A percentile compares a stretch with the other conserved stretches of the same genome.
Evolutionary conservation across 495 filamentous ascomycete species (phyloP).

Genomic region (Eremomyces bilateralis): DNA sequence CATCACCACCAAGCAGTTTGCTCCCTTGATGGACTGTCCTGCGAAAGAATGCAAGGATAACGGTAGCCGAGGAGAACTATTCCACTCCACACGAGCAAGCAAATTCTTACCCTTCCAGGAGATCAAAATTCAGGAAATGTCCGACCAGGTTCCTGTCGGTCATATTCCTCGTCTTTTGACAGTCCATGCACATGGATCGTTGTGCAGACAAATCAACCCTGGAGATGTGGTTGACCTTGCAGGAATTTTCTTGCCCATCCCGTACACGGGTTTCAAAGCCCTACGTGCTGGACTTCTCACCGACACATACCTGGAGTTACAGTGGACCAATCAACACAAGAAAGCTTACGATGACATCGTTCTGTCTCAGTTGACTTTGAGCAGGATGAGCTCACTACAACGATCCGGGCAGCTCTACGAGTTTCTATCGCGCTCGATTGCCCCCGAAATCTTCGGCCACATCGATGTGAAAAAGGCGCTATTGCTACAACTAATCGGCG

Average conservation of each 20-base stretch:
- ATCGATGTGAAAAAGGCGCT: slow-evolving; percentile 95
- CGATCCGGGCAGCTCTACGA: slow-evolving; percentile 84
- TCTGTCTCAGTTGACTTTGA: slow-evolving; percentile 50
- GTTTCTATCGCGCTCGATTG: slow-evolving; percentile 81
- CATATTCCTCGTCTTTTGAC: slow-evolving; percentile 87
- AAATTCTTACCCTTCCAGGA: slow-evolving; percentile 98
- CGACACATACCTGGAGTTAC: slow-evolving; percentile 91
- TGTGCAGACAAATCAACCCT: slow-evolving; percentile 70
- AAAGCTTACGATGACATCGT: slow-evolving; percentile 82
- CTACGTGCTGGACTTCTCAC: slow-evolving; percentile 87
- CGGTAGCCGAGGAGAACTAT: slow-evolving; percentile 78
- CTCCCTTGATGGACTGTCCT: slow-evolving; percentile 63
- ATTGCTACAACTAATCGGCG: slow-evolving; percentile 79
- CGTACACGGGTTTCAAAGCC: slow-evolving; percentile 93
- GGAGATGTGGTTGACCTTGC: slow-evolving; percentile 85
- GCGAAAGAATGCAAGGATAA: slow-evolving; percentile 77
- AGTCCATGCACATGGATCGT: slow-evolving; percentile 66
- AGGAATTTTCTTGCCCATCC: slow-evolving; percentile 89
- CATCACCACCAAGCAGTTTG: slow-evolving; percentile 72
- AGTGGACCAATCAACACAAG: slow-evolving; percentile 86
- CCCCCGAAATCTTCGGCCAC: slow-evolving; percentile 92
- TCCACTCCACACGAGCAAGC: slow-evolving; percentile 79
- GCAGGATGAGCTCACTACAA: slow-evolving; percentile 60
- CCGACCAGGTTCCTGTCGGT: slow-evolving; percentile 91
- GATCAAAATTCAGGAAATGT: slow-evolving; percentile 95